Base-by-base conservation (phyloP, 495 filamentous ascomycete species). In the Aspergillus olivimuriae region DNA sequence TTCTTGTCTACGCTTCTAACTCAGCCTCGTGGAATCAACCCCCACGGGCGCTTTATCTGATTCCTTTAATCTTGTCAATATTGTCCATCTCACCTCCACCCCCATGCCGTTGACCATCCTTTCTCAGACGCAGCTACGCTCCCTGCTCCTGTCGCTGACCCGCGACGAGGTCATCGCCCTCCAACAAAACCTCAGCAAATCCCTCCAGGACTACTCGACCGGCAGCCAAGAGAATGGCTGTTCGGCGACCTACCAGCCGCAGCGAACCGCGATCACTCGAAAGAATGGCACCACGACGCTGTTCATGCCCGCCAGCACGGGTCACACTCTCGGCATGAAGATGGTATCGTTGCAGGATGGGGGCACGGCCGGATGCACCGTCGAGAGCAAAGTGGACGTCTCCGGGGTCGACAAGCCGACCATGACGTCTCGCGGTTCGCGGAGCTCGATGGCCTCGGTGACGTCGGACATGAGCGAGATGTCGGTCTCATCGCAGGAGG, bases 291-390 rank as follows among this genome's bases (percentile, higher is more conserved):
- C 80, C 32, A 94, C 86, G 2, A 95, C 86, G 0, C 70, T 97
- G 22, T 92, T 95, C 61, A 98, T 96, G 92, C 92, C 92, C 3
- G 86, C 86, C 2, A 78, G 66, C 41, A 77, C 72, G 12, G 72
- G 70, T 39, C 65, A 72, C 22, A 76, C 72, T 1, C 57, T 78
- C 11, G 81, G 80, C 7, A 73, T 85, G 43, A 85, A 85, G 58
- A 76, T 83, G 46, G 69, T 84, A 10, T 81, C 78, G 5, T 51
- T 70, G 38, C 59, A 68, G 43, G 66, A 70, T 37, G 56, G 53
- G n/a, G 56, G 42, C 10, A 45, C 37, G 4, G 60, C 61, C 4
- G 66, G 66, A 1, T 68, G 66, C 46, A 54, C 58, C 1, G 44
- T 62, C n/a, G 66, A 67, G 7, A 34, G 43, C 7, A 47, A 34